A percentile compares a stretch with the other conserved stretches of the same genome.
Evolutionary conservation across 2,329 filamentous ascomycete species (phyloP).

Genomic region (Botrytis paeoniae): DNA sequence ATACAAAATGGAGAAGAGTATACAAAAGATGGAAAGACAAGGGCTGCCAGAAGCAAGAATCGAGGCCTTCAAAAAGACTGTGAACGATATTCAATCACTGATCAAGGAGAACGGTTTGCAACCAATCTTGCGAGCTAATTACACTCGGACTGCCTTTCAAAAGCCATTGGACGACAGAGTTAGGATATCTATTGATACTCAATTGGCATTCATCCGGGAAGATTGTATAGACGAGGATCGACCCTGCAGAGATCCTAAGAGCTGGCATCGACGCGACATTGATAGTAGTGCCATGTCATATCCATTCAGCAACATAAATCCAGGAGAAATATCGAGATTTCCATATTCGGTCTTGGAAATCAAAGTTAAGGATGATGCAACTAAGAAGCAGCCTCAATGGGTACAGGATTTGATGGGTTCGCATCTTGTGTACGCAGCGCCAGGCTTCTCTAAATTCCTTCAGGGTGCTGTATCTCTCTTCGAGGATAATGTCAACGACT

Average conservation of each 20-base stretch:
- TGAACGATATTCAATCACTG: constrained; percentile 75
- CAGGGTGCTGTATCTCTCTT: constrained; percentile 90
- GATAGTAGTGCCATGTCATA: constrained; percentile 79
- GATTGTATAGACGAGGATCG: constrained; percentile 74
- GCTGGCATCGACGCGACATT: constrained; percentile 91
- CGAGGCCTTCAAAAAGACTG: constrained; percentile 66
- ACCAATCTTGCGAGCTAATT: constrained; percentile 87
- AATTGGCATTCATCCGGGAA: constrained; percentile 81
- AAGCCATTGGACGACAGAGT: constrained; percentile 89
- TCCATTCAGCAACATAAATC: constrained; percentile 82
- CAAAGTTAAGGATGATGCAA: constrained; percentile 69
- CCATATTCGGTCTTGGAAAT: constrained; percentile 91
- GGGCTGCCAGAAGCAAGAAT: constrained; percentile 65
- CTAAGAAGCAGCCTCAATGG: constrained; percentile 75
- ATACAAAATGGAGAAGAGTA: constrained; percentile 87
- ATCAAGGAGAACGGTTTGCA: constrained; percentile 74
- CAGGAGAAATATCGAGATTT: constrained; percentile 87
- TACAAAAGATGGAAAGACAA: constrained; percentile 81
- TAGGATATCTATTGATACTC: constrained; percentile 88
- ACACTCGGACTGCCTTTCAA: constrained; percentile 92
- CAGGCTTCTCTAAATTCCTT: constrained; percentile 94
- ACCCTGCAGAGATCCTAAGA: constrained; percentile 82
- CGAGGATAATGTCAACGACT: constrained; percentile 91
- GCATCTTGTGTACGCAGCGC: constrained; percentile 84
- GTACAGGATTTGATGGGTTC: constrained; percentile 88